These are phyloP conservation scores for Chrysanthemum lavandulifolium DNA, from an alignment of 129 eudicot species.

Conservation along the genomic window DNA sequence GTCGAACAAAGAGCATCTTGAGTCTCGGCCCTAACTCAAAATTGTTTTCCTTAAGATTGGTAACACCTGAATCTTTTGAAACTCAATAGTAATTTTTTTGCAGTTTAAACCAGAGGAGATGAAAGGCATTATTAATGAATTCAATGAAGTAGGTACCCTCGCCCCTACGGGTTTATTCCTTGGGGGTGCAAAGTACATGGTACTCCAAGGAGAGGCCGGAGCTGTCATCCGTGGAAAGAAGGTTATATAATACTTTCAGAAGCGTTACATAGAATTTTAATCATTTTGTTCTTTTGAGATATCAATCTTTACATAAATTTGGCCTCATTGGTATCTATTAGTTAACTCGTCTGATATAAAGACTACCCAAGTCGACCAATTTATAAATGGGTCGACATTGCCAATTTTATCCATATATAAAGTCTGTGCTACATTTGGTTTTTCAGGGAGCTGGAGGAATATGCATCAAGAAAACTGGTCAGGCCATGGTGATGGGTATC, in stretches of 20 bases:
- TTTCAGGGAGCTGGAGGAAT: slow-evolving; percentile 77
- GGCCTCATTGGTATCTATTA: too few species aligned
- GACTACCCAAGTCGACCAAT: background rate
- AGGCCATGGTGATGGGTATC: slow-evolving; percentile 63
- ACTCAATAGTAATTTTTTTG: background rate
- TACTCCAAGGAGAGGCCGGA: slow-evolving; percentile 56
- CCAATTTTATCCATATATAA: background rate
- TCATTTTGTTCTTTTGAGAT: background rate
- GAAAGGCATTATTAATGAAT: slow-evolving; percentile 47
- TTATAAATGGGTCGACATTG: background rate
- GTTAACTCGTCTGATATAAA: too few species aligned
- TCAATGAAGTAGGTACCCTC: slow-evolving; percentile 58
- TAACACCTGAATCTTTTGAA: background rate
- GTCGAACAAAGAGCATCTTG: background rate
- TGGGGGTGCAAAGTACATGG: slow-evolving; percentile 62
- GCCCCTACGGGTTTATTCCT: slow-evolving; percentile 64
- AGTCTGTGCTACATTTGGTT: background rate
- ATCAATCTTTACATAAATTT: background rate
- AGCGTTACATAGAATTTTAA: background rate
- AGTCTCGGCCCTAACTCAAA: background rate
- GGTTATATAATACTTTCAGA: slow-evolving; percentile 23
- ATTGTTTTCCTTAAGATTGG: background rate
- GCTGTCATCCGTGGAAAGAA: slow-evolving; percentile 72
- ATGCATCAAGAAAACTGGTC: slow-evolving; percentile 68
- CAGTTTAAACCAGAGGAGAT: slow-evolving; percentile 59